A percentile compares a stretch with the other conserved stretches of the same genome.
Conservation (phyloP, 2,329 filamentous ascomycete genomes). For the Botrytis aclada region DNA sequence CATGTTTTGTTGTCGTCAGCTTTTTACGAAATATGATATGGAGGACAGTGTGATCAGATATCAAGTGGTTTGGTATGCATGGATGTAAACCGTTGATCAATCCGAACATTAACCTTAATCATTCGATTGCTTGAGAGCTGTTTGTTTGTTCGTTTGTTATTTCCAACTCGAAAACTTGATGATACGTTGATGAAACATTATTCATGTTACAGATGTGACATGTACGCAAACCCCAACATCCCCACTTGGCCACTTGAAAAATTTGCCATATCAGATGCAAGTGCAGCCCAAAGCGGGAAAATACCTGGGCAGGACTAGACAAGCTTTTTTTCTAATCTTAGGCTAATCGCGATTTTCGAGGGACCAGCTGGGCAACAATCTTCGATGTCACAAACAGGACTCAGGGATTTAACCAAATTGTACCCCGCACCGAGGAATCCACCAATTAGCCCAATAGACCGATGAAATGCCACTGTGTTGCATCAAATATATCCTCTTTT, state of each 20-base stretch:
- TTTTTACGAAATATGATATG: neutral
- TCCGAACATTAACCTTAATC: neutral
- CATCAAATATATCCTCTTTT: neutral
- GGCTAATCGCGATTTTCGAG: neutral
- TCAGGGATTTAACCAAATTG: slow-evolving; percentile 8
- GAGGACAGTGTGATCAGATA: slow-evolving; percentile 9
- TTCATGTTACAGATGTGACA: slow-evolving; percentile 9
- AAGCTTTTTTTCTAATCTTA: slow-evolving; percentile 7
- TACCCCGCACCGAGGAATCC: slow-evolving; percentile 3
- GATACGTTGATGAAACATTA: slow-evolving; percentile 9
- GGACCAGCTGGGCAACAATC: slow-evolving; percentile 4
- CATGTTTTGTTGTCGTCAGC: slow-evolving; percentile 3
- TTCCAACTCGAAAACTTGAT: neutral
- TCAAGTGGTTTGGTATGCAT: neutral
- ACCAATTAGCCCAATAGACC: neutral
- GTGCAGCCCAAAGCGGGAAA: neutral
- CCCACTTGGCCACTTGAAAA: slow-evolving; percentile 5
- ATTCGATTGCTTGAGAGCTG: neutral
- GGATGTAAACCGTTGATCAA: neutral
- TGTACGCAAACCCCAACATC: neutral
- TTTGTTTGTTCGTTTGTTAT: neutral
- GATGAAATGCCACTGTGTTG: neutral
- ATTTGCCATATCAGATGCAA: neutral
- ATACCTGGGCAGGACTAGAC: neutral
- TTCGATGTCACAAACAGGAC: neutral